A percentile compares a stretch with the other conserved stretches of the same genome.
These are phyloP conservation scores for Tylopilus intermedius DNA, from an alignment of 768 basidiomycete species.

Conservation along the genomic window DNA sequence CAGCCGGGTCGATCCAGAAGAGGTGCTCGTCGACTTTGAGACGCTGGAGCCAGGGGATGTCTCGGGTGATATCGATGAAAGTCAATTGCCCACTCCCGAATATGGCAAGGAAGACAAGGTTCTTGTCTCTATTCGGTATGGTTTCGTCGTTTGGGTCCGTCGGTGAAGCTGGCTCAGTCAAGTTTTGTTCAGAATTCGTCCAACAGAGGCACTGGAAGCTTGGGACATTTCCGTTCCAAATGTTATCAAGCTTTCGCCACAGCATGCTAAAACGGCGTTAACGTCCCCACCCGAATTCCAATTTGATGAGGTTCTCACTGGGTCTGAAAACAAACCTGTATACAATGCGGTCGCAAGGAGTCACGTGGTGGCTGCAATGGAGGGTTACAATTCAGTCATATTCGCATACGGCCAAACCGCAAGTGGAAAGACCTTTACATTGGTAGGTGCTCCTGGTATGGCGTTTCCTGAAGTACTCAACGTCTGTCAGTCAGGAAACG, in stretches of 20 bases:
- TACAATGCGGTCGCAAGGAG: conserved; percentile 72
- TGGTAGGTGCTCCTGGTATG: conserved; percentile 31
- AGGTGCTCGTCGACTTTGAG: conserved; percentile 70
- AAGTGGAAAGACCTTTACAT: conserved; percentile 69
- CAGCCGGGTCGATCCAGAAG: conserved; percentile 68
- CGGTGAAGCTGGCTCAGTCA: conserved; percentile 1
- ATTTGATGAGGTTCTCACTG: conserved; percentile 74
- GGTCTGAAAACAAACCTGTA: conserved; percentile 73
- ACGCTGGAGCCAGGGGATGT: conserved; percentile 66
- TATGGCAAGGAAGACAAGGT: conserved; percentile 81
- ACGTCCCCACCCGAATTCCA: conserved; percentile 48
- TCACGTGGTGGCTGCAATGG: conserved; percentile 90
- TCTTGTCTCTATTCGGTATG: conserved; percentile 75
- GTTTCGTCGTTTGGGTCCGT: neutral
- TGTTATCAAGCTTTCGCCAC: conserved; percentile 58
- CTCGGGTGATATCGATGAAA: conserved; percentile 64
- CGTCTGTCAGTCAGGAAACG: conserved; percentile 53
- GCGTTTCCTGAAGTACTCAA: conserved; percentile 33
- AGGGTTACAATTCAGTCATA: conserved; percentile 92
- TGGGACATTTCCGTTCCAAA: conserved; percentile 49
- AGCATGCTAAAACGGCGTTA: conserved; percentile 44
- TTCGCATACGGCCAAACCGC: conserved; percentile 95
- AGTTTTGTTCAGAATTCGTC: conserved; percentile 50
- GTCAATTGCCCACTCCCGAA: conserved; percentile 39
- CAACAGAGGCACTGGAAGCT: conserved; percentile 45